A percentile compares a stretch with the other conserved stretches of the same genome.
These are phyloP conservation scores for Morella rubra DNA, from an alignment of 306 rosid genomes.

Conservation along the genomic window DNA sequence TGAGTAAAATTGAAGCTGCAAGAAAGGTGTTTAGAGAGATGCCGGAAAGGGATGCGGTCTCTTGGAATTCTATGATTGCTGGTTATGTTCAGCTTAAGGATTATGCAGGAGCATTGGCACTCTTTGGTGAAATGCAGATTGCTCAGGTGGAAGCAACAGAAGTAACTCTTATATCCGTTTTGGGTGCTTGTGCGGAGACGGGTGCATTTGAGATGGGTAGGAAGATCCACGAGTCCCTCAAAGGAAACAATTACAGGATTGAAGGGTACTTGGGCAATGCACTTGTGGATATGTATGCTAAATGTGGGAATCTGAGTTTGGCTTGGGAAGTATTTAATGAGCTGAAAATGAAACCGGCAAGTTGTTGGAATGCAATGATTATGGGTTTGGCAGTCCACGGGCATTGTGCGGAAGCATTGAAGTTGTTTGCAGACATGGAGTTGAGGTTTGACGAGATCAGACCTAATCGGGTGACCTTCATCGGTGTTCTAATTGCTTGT, in stretches of 20 bases:
- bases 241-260: constrained; percentile 36
- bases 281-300: constrained; percentile 61
- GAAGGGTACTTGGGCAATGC: constrained; percentile 68
- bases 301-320: constrained; percentile 59
- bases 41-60: constrained; percentile 55
- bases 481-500: constrained; percentile 66
- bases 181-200: constrained; percentile 64
- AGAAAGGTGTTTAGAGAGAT: constrained; percentile 50
- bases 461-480: constrained; percentile 59
- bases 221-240: constrained; percentile 47
- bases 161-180: constrained; percentile 46
- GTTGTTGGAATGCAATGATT: constrained; percentile 78
- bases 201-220: constrained; percentile 52
- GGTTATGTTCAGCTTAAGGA: constrained; percentile 48
- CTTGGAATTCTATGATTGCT: constrained; percentile 68
- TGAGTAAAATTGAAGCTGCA: constrained; percentile 47
- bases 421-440: constrained; percentile 54
- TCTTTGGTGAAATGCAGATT: constrained; percentile 53
- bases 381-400: constrained; percentile 75
- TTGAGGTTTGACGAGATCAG: constrained; percentile 28
- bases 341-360: constrained; percentile 50
- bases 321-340: constrained; percentile 60
- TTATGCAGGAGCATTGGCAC: constrained; percentile 42
- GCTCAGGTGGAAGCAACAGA: constrained; percentile 46
- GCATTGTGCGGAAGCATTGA: constrained; percentile 47